Base-by-base conservation (phyloP, 768 basidiomycete genomes). In the Tricholoma hemisulphureum region DNA sequence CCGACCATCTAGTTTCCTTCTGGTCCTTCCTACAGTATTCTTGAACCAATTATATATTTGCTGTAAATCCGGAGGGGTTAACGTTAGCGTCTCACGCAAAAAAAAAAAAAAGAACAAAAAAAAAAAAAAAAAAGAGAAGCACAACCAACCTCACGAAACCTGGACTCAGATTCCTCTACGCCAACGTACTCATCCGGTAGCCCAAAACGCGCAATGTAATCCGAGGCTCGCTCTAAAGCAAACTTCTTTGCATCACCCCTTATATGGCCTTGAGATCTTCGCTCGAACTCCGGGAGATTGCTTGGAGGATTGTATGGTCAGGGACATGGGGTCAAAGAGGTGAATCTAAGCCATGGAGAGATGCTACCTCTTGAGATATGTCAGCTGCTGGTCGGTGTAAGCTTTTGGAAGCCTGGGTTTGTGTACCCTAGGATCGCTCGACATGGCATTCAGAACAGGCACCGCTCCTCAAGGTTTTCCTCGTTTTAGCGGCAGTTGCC, bases 31-130 rank as follows among this genome's bases (percentile, higher is more conserved):
- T 55, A 84, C 80, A 16, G 85, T 85, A 68, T 87, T 87, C 72
- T 87, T 87, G 72, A 84, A 87, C 85, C 85, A 87, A 63, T 86
- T 86, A 73, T 87, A 87, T 57, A 87, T 84, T 81, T 85, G 84
- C 84, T 86, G 71, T 66, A 62, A 55, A 55, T 34, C 24, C 18
- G 21, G 51, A 53, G 61, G 59, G 20, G 61, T 67, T 58, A 65
- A 52, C 49, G 52, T 28, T n/a, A n/a, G 56, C 37, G 26, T 23
- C 31, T 49, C 51, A 35, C 32, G 34, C 28, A 32, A 43, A 43
- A 21, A 58, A 46, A 28, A 43, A 8, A 34, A 34, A 13, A 6
- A 6, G 29, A n/a, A n/a, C n/a, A n/a, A n/a, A n/a, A n/a, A 4
- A 14, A 13, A 23, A 8, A 29, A 48, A 4, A 48, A 4, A 28